phyloP scores from a whole-genome alignment of 75 land plant genomes.

The Pinus taeda region DNA sequence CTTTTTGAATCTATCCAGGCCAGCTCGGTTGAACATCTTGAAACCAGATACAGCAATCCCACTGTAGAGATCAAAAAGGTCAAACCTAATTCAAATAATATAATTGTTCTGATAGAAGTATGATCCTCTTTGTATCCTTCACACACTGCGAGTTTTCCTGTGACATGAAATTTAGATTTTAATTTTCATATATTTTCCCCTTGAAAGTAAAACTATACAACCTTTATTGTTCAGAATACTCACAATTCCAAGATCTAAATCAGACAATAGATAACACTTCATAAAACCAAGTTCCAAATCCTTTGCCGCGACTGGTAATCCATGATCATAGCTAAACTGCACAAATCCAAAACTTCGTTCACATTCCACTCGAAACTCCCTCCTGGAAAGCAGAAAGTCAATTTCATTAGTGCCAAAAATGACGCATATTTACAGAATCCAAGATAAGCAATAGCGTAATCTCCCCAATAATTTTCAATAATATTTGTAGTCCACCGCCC shows the following conservation, averaged over 20 bases:
- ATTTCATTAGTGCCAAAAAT: neutral
- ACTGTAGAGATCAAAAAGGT: neutral
- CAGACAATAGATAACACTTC: neutral
- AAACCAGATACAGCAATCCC: neutral
- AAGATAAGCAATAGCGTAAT: neutral
- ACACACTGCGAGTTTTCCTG: neutral
- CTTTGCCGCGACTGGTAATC: neutral
- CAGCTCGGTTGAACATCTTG: constrained; percentile 56
- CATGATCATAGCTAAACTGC: neutral
- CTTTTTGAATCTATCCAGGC: constrained; percentile 94
- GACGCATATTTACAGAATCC: neutral
- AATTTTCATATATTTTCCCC: neutral
- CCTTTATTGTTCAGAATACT: neutral
- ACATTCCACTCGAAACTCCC: neutral
- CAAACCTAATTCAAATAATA: neutral
- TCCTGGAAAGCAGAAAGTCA: constrained; percentile 2
- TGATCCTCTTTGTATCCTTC: neutral
- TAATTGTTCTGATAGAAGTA: neutral
- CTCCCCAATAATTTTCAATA: neutral
- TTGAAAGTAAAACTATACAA: neutral
- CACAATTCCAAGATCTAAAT: constrained; percentile 4
- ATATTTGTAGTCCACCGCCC: neutral
- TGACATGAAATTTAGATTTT: constrained; percentile 1
- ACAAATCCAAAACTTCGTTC: neutral
- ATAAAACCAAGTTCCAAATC: neutral